Evolutionary conservation across 1,284 basidiomycete species (phyloP).

Genomic region (Leccinum brunneo-olivaceum): DNA sequence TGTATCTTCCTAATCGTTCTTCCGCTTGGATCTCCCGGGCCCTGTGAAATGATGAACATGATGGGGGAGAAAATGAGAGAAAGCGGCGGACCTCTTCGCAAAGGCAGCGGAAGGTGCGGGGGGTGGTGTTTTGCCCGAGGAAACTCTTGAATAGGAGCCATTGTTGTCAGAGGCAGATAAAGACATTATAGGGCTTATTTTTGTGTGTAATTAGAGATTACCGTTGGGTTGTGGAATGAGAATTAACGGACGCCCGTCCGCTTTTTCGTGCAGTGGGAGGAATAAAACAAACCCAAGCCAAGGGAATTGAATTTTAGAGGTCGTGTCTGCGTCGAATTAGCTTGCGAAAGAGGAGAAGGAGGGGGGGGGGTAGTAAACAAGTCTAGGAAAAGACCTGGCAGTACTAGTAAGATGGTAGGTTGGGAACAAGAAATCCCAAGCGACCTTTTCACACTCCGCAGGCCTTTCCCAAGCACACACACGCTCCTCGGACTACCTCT

Average conservation of each 20-base stretch:
- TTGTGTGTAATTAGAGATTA: constrained; percentile 79
- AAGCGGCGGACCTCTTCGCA: constrained; percentile 63
- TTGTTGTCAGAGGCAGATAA: constrained; percentile 76
- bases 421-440: constrained; percentile 34
- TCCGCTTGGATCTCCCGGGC: constrained; percentile 78
- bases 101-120: constrained; percentile 84
- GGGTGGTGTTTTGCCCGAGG: constrained; percentile 81
- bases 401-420: constrained; percentile 45
- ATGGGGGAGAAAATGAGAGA: constrained; percentile 12
- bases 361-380: constrained; percentile 16
- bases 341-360: constrained; percentile 19
- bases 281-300: constrained; percentile 22
- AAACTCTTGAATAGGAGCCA: constrained; percentile 68
- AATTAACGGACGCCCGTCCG: constrained; percentile 31
- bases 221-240: constrained; percentile 42
- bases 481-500: constrained; percentile 4
- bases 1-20: constrained; percentile 64
- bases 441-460: constrained; percentile 40
- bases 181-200: constrained; percentile 73
- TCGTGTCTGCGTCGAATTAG: constrained; percentile 34
- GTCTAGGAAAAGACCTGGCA: no score
- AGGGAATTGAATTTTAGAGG: constrained; percentile 18
- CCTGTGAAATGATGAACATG: constrained; percentile 34
- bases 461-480: constrained; percentile 17
- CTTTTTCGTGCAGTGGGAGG: constrained; percentile 29